phyloP scores from a whole-genome alignment of 2,329 filamentous ascomycete genomes.

The Monosporascus sp. region DNA sequence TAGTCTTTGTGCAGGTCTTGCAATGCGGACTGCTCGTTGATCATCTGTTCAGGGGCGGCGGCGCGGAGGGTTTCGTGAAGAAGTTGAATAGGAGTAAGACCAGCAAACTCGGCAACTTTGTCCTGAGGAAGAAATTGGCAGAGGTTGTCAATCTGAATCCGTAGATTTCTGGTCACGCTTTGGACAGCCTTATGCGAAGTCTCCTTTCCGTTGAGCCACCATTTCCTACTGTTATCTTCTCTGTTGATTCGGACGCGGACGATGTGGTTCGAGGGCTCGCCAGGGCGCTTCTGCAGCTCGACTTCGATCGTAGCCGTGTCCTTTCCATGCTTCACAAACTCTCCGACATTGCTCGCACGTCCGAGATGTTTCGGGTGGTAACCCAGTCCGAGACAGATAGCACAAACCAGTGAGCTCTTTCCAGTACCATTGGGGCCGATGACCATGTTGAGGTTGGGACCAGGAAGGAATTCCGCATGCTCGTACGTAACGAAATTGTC shows the following conservation, averaged over 20 bases:
- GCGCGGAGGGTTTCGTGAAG: constrained; percentile 84
- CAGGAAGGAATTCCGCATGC: constrained; percentile 82
- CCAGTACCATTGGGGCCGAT: constrained; percentile 98
- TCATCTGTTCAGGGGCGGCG: constrained; percentile 76
- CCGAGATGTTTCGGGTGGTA: constrained; percentile 79
- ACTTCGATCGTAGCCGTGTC: constrained; percentile 80
- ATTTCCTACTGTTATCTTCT: constrained; percentile 78
- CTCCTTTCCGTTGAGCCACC: constrained; percentile 66
- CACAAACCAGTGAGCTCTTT: constrained; percentile 95
- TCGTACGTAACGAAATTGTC: constrained; percentile 94
- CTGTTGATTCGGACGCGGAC: constrained; percentile 72
- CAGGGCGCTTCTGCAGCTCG: constrained; percentile 67
- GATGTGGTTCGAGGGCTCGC: constrained; percentile 61
- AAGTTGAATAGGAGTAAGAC: constrained; percentile 73
- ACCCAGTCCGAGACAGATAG: constrained; percentile 88
- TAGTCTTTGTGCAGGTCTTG: constrained; percentile 66
- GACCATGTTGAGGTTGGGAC: constrained; percentile 94
- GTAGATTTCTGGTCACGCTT: constrained; percentile 63
- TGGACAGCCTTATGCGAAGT: constrained; percentile 60
- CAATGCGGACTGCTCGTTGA: constrained; percentile 70
- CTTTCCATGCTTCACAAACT: constrained; percentile 90
- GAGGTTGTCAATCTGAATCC: constrained; percentile 95
- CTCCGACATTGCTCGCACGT: constrained; percentile 75
- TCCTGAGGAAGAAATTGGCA: constrained; percentile 97
- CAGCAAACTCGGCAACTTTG: constrained; percentile 89